These are phyloP conservation scores for Fusarium sterilihyphosum DNA, from an alignment of 2,329 filamentous ascomycete genomes.

Conservation along the genomic window DNA sequence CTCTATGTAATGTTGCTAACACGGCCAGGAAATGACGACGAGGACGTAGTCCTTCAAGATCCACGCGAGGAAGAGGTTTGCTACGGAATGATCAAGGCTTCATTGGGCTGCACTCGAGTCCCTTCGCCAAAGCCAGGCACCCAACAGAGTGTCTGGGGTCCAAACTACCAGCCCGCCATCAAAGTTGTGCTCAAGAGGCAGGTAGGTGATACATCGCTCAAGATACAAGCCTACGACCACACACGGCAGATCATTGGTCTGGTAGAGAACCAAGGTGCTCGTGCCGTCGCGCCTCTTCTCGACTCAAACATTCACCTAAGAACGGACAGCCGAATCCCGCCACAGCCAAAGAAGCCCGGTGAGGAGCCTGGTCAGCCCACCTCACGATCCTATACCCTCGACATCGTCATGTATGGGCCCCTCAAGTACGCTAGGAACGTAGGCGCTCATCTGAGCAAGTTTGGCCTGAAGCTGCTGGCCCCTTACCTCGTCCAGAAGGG, in stretches of 20 bases:
- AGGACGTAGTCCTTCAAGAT: constrained; percentile 66
- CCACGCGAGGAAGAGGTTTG: constrained; percentile 78
- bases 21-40: constrained; percentile 60
- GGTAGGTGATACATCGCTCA: constrained; percentile 62
- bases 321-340: constrained; percentile 75
- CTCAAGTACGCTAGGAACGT: constrained; percentile 71
- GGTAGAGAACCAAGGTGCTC: constrained; percentile 74
- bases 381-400: constrained; percentile 70
- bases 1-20: background rate
- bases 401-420: constrained; percentile 83
- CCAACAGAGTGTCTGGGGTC: constrained; percentile 65
- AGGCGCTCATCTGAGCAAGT: constrained; percentile 71
- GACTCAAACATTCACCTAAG: constrained; percentile 74
- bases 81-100: constrained; percentile 79
- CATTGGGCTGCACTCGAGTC: constrained; percentile 72
- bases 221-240: constrained; percentile 79
- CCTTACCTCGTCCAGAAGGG: constrained; percentile 74
- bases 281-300: constrained; percentile 76
- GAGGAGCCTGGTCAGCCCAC: constrained; percentile 72
- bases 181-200: constrained; percentile 75
- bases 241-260: constrained; percentile 77
- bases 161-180: constrained; percentile 75
- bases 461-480: constrained; percentile 72
- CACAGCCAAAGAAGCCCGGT: constrained; percentile 68
- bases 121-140: constrained; percentile 74